Evolutionary conservation across 108 stramenopile genomes (phyloP).

Genomic region (Aurantiochytrium sp.): DNA sequence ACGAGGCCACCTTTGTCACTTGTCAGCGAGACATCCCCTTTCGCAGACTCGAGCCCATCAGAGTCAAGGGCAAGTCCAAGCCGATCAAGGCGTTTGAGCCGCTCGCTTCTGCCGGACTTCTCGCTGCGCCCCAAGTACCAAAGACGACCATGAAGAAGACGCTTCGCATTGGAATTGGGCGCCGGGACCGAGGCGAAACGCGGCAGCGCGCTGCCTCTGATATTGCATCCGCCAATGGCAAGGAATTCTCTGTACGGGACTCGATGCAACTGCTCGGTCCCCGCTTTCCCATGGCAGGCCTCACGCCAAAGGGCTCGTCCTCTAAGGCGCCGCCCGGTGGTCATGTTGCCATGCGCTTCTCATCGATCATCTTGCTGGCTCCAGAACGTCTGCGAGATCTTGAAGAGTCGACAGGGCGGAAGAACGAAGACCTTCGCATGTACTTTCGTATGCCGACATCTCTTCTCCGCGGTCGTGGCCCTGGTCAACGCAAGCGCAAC

Average conservation of each 20-base stretch:
- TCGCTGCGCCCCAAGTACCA: too few relatives aligned
- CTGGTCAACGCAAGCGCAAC: neutral
- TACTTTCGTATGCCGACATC: neutral
- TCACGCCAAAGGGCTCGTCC: too few relatives aligned
- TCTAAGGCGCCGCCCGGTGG: too few relatives aligned
- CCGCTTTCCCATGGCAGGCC: too few relatives aligned
- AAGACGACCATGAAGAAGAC: too few relatives aligned
- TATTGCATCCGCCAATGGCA: neutral
- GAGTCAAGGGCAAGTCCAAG: constrained; percentile 47
- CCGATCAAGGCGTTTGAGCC: constrained; percentile 39
- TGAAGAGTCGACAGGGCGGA: neutral
- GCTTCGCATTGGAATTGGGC: too few relatives aligned
- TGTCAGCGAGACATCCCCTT: constrained; percentile 29
- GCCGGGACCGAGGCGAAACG: too few relatives aligned
- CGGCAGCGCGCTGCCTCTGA: neutral
- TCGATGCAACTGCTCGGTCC: neutral
- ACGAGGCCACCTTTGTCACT: neutral
- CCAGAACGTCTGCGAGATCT: neutral
- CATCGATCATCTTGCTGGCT: neutral
- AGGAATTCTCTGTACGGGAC: neutral
- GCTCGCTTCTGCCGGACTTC: neutral
- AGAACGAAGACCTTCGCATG: neutral
- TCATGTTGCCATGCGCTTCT: neutral
- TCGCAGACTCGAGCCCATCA: constrained; percentile 28
- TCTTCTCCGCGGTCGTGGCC: neutral